Percentiles rank a stretch among this genome's conserved stretches.
These are phyloP conservation scores for Erysiphe pulchra DNA, from an alignment of 2,329 filamentous ascomycete species.

Conservation along the genomic window DNA sequence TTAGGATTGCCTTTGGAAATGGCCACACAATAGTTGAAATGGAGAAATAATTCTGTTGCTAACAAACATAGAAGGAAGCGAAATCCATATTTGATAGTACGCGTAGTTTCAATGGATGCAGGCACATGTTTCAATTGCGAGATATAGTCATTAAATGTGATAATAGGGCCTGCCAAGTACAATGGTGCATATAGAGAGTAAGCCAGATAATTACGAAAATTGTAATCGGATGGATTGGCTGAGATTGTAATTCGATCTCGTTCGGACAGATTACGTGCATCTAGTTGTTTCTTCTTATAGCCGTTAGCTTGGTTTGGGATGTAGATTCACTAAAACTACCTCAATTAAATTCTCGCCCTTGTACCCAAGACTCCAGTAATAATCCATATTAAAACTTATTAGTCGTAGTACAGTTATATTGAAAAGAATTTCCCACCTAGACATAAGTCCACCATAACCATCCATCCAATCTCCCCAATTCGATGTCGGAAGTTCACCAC, in stretches of 20 bases:
- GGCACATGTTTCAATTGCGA: conserved; percentile 55
- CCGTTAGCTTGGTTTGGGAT: conserved; percentile 25
- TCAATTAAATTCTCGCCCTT: conserved; percentile 28
- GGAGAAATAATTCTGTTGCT: conserved; percentile 72
- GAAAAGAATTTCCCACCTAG: conserved; percentile 91
- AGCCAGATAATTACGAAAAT: conserved; percentile 65
- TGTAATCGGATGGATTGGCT: conserved; percentile 44
- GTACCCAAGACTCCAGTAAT: conserved; percentile 67
- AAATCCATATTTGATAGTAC: conserved; percentile 57
- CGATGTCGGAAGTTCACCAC: conserved; percentile 4
- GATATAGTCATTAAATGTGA: conserved; percentile 97
- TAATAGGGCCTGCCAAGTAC: conserved; percentile 75
- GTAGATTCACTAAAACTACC: neutral
- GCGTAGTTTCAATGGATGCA: conserved; percentile 39
- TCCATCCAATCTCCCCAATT: conserved; percentile 49
- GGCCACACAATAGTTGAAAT: conserved; percentile 81
- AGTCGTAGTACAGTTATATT: conserved; percentile 81
- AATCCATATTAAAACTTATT: conserved; percentile 92
- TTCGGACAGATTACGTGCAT: conserved; percentile 68
- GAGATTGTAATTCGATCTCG: conserved; percentile 60
- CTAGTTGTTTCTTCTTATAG: conserved; percentile 89
- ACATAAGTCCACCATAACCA: conserved; percentile 54
- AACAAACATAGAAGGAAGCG: conserved; percentile 62
- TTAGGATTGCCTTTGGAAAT: conserved; percentile 59
- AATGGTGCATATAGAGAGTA: conserved; percentile 82